Conservation (phyloP, 352 stramenopile species). For the Pythium plurisporium region DNA sequence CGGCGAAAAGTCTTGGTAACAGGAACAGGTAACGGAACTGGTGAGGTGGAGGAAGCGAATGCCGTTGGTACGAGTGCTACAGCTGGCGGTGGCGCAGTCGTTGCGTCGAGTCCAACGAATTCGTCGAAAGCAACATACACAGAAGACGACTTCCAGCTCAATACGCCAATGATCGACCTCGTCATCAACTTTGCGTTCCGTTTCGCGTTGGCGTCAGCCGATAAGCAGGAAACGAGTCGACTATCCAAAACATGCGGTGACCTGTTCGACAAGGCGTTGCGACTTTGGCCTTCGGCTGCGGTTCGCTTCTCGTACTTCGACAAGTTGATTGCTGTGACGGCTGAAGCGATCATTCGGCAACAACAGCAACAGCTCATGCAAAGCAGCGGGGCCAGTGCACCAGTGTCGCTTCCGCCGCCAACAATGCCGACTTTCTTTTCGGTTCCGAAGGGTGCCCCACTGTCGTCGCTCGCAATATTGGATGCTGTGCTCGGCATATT, state of each 20-base stretch:
- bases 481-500: slow-evolving; percentile 85
- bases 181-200: slow-evolving; percentile 92
- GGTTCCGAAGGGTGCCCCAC: slow-evolving; percentile 74
- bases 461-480: slow-evolving; percentile 84
- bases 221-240: slow-evolving; percentile 85
- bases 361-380: slow-evolving; percentile 27
- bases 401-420: slow-evolving; percentile 29
- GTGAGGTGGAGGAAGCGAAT: background rate
- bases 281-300: slow-evolving; percentile 76
- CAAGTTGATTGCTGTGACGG: slow-evolving; percentile 88
- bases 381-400: slow-evolving; percentile 5
- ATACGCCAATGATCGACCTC: slow-evolving; percentile 83
- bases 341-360: slow-evolving; percentile 78
- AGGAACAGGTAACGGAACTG: background rate
- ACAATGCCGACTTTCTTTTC: slow-evolving; percentile 79
- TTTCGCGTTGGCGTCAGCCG: slow-evolving; percentile 82
- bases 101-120: slow-evolving; percentile 19
- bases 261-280: slow-evolving; percentile 83
- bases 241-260: slow-evolving; percentile 87
- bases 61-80: slow-evolving; percentile 3
- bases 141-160: slow-evolving; percentile 88
- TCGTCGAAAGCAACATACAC: slow-evolving; percentile 23
- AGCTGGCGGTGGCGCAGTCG: background rate
- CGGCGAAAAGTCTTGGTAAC: slow-evolving; percentile 1
- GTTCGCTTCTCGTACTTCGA: slow-evolving; percentile 91